Conservation (phyloP, 805 yeast species). For the Nakazawaea laoshanensis region DNA sequence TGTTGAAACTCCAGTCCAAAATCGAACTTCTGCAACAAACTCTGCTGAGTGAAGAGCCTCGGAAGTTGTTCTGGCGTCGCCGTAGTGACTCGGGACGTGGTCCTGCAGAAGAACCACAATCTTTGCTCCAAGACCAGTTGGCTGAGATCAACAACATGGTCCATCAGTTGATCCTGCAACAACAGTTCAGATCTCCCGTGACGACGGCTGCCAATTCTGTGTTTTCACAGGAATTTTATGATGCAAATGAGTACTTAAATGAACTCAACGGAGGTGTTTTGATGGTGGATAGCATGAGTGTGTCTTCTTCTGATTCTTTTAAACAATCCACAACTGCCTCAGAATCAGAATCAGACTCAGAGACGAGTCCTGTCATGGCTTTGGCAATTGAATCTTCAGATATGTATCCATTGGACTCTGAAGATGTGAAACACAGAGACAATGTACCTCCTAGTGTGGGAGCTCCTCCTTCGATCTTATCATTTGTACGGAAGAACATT, state of each 20-base stretch:
- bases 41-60: too few relatives aligned
- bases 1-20: slow-evolving; percentile 8
- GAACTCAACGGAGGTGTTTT: slow-evolving; percentile 44
- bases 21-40: too few relatives aligned
- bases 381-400: slow-evolving; percentile 17
- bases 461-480: slow-evolving; percentile 75
- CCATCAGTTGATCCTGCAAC: slow-evolving; percentile 8
- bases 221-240: slow-evolving; percentile 48
- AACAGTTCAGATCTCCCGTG: slow-evolving; percentile 6
- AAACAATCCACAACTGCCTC: slow-evolving; percentile 14
- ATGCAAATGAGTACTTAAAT: slow-evolving; percentile 60
- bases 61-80: too few relatives aligned
- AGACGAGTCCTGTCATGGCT: background rate
- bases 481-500: slow-evolving; percentile 78
- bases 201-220: slow-evolving; percentile 23
- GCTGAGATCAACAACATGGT: slow-evolving; percentile 7
- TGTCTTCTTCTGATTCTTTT: background rate
- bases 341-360: slow-evolving; percentile 11
- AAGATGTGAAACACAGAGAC: slow-evolving; percentile 40
- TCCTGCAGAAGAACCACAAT: too few relatives aligned
- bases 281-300: slow-evolving; percentile 25
- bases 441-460: slow-evolving; percentile 51
- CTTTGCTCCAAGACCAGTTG: slow-evolving; percentile 4
- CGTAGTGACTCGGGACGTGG: too few relatives aligned
- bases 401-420: slow-evolving; percentile 62